Base-by-base conservation (phyloP, 306 rosid species). In the Quercus rubra region DNA sequence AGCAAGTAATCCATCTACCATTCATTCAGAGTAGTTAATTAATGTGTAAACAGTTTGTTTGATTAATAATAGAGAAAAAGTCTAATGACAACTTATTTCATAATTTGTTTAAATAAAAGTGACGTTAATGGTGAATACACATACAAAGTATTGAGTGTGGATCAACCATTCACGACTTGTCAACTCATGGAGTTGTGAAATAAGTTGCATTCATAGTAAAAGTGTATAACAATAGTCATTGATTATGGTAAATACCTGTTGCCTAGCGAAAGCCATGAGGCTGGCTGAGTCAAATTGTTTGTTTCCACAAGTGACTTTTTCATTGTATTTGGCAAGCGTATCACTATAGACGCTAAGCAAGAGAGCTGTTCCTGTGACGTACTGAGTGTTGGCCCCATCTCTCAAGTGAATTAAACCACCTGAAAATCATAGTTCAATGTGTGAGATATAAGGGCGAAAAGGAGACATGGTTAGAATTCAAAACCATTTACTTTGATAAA, bases 311-410 rank as follows among this genome's bases (percentile, higher is more conserved):
- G 33, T 8, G 52, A 92, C 49, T 27, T 81, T 90, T 62, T 84
- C 80, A 1, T 90, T 89, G 84, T 80, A 9, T 8, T 73, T n/a
- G 38, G 83, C 86, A 15, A 95, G 97, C 27, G 90, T 14, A 64
- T 92, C 98, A 74, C 95, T 58, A 54, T 92, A 95, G 38, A 83
- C 79, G 21, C 68, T 33, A 20, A 95, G 86, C 70, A 95, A 64
- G 66, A 85, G 58, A 41, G 99, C 77, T 2, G 91, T 83, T 71
- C 91, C 83, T 0, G 99, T 89, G 9, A 86, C 97, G 70, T 95
- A 95, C 2, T 95, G 99, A 15, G 91, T 81, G 84, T 92, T 95
- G 55, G 99, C 99, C 14, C 99, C 99, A 75, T 90, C 94, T 87
- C 99, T 83, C 78, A 90, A 20, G 84, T 92, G 92, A 81, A 95